Conservation (phyloP, 2,329 filamentous ascomycete genomes). For the Sarocladiaceae sp. region DNA sequence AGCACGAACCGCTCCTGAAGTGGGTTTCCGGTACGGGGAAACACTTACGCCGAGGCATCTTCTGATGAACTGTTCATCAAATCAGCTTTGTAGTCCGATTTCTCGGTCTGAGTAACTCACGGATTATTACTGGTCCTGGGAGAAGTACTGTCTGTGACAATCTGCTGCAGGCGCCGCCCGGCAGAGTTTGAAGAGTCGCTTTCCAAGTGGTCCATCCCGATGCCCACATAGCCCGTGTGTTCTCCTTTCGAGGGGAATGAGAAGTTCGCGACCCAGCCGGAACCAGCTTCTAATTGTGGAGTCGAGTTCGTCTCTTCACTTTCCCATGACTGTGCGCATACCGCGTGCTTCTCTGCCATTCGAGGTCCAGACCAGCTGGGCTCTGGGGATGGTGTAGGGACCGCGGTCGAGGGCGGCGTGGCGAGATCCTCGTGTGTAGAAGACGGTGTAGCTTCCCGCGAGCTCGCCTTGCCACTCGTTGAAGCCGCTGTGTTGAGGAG, state of each 20-base stretch:
- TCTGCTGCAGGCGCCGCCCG: neutral
- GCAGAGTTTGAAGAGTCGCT: neutral
- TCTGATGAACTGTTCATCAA: neutral
- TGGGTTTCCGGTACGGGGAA: neutral
- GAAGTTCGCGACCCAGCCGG: conserved; percentile 7
- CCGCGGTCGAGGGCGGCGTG: conserved; percentile 2
- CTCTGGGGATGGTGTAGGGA: conserved; percentile 9
- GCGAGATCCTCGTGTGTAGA: conserved; percentile 1
- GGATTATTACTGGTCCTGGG: neutral
- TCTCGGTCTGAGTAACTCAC: neutral
- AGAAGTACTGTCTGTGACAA: neutral
- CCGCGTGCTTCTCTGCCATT: conserved; percentile 3
- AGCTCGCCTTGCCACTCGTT: neutral
- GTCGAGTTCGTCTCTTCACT: neutral
- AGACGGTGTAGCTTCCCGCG: conserved; percentile 5
- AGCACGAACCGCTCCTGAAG: too few relatives aligned
- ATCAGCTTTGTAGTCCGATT: neutral
- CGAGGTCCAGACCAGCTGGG: conserved; percentile 4
- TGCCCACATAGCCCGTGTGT: neutral
- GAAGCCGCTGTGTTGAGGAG: conserved; percentile 7
- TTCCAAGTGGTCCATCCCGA: neutral
- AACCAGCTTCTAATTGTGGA: neutral
- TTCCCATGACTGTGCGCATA: neutral
- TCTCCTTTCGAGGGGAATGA: conserved; percentile 3
- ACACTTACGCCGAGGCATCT: conserved; percentile 1